Percentiles rank a stretch among this genome's conserved stretches.
phyloP scores from a whole-genome alignment of 805 yeast genomes.

The Metschnikowia matae region DNA sequence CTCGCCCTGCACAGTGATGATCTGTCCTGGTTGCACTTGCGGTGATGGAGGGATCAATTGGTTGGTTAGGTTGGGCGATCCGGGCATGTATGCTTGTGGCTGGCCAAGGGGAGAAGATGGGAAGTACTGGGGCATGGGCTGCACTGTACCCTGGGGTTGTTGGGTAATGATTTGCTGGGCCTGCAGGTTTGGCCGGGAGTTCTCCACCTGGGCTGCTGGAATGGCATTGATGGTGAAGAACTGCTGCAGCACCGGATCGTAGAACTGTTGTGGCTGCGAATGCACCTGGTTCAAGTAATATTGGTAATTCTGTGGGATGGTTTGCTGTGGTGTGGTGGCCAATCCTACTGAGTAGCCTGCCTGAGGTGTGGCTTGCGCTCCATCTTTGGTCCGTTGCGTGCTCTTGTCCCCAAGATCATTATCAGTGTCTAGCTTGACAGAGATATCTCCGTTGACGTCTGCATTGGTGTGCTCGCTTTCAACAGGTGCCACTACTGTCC shows the following conservation, averaged over 20 bases:
- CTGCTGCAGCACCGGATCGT: conserved; percentile 43
- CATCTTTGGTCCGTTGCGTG: not conserved
- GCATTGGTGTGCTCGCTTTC: conserved; percentile 21
- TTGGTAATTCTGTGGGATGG: conserved; percentile 19
- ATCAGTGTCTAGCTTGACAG: conserved; percentile 2
- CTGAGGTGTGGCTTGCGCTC: not conserved
- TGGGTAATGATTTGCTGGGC: not conserved
- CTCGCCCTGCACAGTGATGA: conserved; percentile 7
- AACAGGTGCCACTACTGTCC: conserved; percentile 40
- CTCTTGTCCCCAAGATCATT: not conserved
- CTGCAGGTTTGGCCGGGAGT: conserved; percentile 21
- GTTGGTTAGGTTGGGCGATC: conserved; percentile 10
- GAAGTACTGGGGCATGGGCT: conserved; percentile 33
- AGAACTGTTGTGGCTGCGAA: conserved; percentile 38
- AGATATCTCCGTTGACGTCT: conserved; percentile 11
- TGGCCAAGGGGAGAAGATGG: conserved; percentile 30
- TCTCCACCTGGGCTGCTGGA: conserved; percentile 24
- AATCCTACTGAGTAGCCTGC: conserved; percentile 2
- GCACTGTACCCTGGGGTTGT: conserved; percentile 1
- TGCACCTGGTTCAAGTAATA: conserved; percentile 20
- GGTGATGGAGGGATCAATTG: conserved; percentile 6
- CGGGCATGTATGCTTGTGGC: conserved; percentile 9
- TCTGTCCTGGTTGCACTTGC: conserved; percentile 9
- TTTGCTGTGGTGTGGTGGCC: conserved; percentile 15
- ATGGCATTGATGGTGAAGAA: conserved; percentile 37